These are phyloP conservation scores for Trichoderma gamsii DNA, from an alignment of 495 filamentous ascomycete genomes.

Conservation along the genomic window DNA sequence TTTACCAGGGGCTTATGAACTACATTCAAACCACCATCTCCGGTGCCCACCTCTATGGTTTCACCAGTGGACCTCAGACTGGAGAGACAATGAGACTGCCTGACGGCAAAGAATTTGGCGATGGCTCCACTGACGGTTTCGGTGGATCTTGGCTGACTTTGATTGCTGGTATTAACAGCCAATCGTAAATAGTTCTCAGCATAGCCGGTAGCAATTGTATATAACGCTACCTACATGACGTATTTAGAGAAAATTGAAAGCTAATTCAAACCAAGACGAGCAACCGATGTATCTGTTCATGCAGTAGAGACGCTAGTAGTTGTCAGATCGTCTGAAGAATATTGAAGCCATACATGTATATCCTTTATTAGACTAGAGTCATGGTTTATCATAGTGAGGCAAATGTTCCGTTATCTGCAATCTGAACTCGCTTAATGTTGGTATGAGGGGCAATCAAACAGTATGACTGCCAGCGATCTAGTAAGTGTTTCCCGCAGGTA, in stretches of 20 bases:
- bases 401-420: too few species aligned
- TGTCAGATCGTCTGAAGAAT: too few species aligned
- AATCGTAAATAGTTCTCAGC: slow-evolving; percentile 7
- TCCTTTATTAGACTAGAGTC: too few species aligned
- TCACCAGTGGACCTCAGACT: slow-evolving; percentile 13
- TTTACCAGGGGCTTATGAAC: not conserved
- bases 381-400: too few species aligned
- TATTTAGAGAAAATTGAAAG: not conserved
- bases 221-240: not conserved
- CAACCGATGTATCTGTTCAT: too few species aligned
- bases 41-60: slow-evolving; percentile 14
- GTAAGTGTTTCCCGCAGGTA: not conserved
- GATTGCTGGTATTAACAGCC: slow-evolving; percentile 25
- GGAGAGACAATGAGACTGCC: slow-evolving; percentile 14
- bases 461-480: not conserved
- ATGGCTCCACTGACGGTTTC: slow-evolving; percentile 12
- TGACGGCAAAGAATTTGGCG: slow-evolving; percentile 9
- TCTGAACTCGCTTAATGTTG: too few species aligned
- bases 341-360: too few species aligned
- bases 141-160: slow-evolving; percentile 15
- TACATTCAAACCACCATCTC: not conserved
- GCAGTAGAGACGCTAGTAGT: too few species aligned
- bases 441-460: too few species aligned
- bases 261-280: not conserved
- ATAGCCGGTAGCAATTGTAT: not conserved